These are phyloP conservation scores for Fusarium goolgardi DNA, from an alignment of 2,329 filamentous ascomycete genomes.

Conservation along the genomic window DNA sequence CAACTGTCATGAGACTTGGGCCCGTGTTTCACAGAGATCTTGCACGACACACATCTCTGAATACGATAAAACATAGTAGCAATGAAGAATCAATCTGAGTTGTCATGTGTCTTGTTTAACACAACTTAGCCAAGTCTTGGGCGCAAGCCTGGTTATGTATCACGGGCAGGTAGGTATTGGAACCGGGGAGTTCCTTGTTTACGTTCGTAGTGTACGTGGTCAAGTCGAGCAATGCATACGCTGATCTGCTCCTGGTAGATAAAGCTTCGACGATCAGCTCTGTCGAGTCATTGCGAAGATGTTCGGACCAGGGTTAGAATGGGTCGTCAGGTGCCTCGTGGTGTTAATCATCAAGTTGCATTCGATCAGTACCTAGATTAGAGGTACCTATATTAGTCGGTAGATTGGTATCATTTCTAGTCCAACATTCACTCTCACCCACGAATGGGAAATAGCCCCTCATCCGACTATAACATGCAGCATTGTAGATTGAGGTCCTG, in stretches of 20 bases:
- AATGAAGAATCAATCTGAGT: background rate
- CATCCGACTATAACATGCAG: background rate
- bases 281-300: constrained; percentile 16
- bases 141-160: background rate
- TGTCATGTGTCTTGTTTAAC: background rate
- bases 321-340: constrained; percentile 18
- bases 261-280: constrained; percentile 17
- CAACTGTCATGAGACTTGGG: background rate
- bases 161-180: background rate
- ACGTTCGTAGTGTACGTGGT: constrained; percentile 8
- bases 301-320: constrained; percentile 6
- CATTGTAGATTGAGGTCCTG: constrained; percentile 6
- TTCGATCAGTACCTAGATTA: background rate
- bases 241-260: constrained; percentile 3
- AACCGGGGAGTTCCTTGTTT: constrained; percentile 20
- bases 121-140: background rate
- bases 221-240: constrained; percentile 1
- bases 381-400: too few species aligned
- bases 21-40: background rate
- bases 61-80: background rate
- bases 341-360: background rate
- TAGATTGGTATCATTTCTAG: background rate
- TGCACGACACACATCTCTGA: background rate
- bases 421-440: too few species aligned
- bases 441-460: background rate